Evolutionary conservation across 2,329 filamentous ascomycete species (phyloP).

Genomic region (Colletotrichum sojae): DNA sequence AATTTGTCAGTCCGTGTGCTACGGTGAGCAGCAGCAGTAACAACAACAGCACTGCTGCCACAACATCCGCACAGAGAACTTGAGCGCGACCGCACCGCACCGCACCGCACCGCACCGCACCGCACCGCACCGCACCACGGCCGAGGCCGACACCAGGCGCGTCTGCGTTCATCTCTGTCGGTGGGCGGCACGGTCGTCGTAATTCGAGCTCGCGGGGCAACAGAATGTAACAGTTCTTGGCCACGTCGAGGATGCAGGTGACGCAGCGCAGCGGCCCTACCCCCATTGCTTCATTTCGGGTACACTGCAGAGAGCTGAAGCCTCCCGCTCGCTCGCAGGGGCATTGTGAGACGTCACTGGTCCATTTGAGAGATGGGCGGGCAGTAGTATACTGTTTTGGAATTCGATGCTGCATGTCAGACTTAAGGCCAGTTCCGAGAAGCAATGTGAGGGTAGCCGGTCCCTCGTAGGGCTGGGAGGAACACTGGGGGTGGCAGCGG

Average conservation of each 20-base stretch:
- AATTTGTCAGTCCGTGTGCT: constrained; percentile 4
- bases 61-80: neutral
- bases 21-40: constrained; percentile 3
- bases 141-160: neutral
- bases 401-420: constrained; percentile 39
- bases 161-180: constrained; percentile 12
- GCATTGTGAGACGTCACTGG: constrained; percentile 22
- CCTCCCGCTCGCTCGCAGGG: constrained; percentile 6
- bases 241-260: constrained; percentile 34
- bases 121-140: too few species aligned
- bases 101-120: too few species aligned
- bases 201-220: constrained; percentile 17
- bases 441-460: constrained; percentile 21
- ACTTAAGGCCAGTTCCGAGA: constrained; percentile 25
- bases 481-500: constrained; percentile 37
- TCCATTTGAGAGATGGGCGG: constrained; percentile 29
- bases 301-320: constrained; percentile 29
- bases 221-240: constrained; percentile 23
- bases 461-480: constrained; percentile 40
- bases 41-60: constrained; percentile 4
- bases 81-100: too few species aligned
- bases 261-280: constrained; percentile 9
- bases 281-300: constrained; percentile 18
- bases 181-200: constrained; percentile 26
- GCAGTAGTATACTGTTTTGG: constrained; percentile 30